Conservation (phyloP, 176 grass and related monocot genomes). For the Triticum monococcum region DNA sequence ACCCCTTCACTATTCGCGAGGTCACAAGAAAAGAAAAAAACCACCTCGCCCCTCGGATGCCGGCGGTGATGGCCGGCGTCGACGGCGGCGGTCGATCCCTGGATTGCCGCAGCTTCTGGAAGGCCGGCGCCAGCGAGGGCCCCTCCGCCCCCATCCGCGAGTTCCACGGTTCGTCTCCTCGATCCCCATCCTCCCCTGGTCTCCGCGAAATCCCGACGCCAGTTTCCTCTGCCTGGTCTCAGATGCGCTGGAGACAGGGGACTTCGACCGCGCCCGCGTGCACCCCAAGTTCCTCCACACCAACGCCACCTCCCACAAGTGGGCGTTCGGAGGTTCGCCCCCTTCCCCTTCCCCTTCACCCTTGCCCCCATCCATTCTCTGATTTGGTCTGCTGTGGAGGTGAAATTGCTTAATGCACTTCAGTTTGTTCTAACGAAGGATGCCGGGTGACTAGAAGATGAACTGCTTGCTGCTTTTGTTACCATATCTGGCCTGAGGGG, state of each 20-base stretch:
- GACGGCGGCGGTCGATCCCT: constrained; percentile 17
- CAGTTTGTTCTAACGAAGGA: background rate
- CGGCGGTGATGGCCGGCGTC: background rate
- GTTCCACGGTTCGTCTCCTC: constrained; percentile 31
- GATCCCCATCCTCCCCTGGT: background rate
- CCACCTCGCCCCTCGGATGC: background rate
- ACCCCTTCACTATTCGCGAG: background rate
- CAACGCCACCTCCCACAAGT: constrained; percentile 92
- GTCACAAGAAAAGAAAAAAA: background rate
- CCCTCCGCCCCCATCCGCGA: constrained; percentile 21
- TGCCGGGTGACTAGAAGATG: background rate
- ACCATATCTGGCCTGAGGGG: background rate
- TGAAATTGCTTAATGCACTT: background rate
- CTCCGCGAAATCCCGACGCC: background rate
- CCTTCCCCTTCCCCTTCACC: too few relatives aligned
- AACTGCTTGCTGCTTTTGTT: too few relatives aligned
- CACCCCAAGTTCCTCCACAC: constrained; percentile 97
- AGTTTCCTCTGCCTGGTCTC: background rate
- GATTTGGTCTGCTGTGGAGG: background rate
- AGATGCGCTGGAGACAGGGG: constrained; percentile 54
- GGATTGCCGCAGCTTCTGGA: constrained; percentile 89
- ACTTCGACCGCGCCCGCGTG: constrained; percentile 81
- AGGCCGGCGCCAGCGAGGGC: constrained; percentile 53
- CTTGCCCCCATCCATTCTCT: background rate
- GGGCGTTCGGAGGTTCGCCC: constrained; percentile 80